Conservation (phyloP, 2,329 filamentous ascomycete genomes). For the Cadophora sp. region DNA sequence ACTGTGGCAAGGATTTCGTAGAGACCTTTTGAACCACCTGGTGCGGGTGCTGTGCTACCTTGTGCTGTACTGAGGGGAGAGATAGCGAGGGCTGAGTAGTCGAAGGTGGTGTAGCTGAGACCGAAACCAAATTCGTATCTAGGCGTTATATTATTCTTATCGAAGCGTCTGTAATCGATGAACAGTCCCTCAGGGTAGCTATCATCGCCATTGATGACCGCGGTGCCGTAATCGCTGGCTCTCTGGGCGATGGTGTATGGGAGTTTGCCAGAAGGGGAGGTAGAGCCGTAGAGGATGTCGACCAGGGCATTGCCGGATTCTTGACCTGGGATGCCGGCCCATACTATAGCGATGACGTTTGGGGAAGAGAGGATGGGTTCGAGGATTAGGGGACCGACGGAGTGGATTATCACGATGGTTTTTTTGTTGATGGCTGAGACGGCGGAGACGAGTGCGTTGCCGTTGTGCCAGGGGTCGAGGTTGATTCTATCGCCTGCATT, state of each 20-base stretch:
- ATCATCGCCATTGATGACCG: slow-evolving; percentile 44
- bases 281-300: slow-evolving; percentile 65
- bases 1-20: slow-evolving; percentile 69
- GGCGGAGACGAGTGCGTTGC: slow-evolving; percentile 55
- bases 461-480: slow-evolving; percentile 69
- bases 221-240: slow-evolving; percentile 53
- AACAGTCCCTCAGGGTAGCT: slow-evolving; percentile 52
- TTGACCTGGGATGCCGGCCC: slow-evolving; percentile 65
- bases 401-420: slow-evolving; percentile 70
- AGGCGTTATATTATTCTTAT: slow-evolving; percentile 48
- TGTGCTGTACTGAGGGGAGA: slow-evolving; percentile 25
- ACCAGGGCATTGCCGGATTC: slow-evolving; percentile 66
- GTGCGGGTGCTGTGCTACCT: slow-evolving; percentile 18
- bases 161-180: slow-evolving; percentile 62
- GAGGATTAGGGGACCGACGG: slow-evolving; percentile 64
- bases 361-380: slow-evolving; percentile 65
- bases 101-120: slow-evolving; percentile 63
- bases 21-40: slow-evolving; percentile 62
- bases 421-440: slow-evolving; percentile 65
- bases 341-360: slow-evolving; percentile 68
- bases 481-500: slow-evolving; percentile 62
- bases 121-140: slow-evolving; percentile 55
- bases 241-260: slow-evolving; percentile 68
- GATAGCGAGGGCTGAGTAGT: slow-evolving; percentile 34
- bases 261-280: slow-evolving; percentile 55